Conservation (phyloP, 345 rosid genomes). For the Streptanthus diversifolius region DNA sequence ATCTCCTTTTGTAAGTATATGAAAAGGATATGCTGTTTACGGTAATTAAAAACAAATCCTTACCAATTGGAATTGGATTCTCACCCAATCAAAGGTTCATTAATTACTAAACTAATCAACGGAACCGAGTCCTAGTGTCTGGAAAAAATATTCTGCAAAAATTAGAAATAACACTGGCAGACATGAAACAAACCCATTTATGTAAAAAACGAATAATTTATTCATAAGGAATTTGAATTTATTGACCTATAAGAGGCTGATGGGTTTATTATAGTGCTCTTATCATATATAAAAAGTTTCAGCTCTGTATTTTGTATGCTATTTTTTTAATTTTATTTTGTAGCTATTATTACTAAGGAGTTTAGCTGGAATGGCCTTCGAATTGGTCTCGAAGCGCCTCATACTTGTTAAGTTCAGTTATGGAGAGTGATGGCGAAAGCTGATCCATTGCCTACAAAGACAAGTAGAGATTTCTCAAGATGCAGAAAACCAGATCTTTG, state of each 20-base stretch:
- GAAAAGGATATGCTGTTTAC: not conserved
- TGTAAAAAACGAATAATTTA: not conserved
- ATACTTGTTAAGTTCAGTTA: constrained; percentile 83
- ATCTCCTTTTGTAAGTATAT: not conserved
- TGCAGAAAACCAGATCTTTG: not conserved
- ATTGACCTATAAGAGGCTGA: too few relatives aligned
- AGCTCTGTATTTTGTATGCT: not conserved
- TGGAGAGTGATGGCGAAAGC: constrained; percentile 84
- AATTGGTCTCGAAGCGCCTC: constrained; percentile 72
- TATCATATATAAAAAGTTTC: not conserved
- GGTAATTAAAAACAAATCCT: not conserved
- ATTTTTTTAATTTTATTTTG: not conserved
- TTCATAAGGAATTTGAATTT: too few relatives aligned
- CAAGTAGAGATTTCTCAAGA: not conserved
- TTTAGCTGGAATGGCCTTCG: constrained; percentile 47
- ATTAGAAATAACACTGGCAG: too few relatives aligned
- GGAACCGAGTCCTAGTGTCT: too few relatives aligned
- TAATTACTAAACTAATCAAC: not conserved
- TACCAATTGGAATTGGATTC: not conserved
- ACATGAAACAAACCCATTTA: not conserved
- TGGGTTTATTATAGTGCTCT: not conserved
- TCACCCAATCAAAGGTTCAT: not conserved
- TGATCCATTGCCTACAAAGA: constrained; percentile 64
- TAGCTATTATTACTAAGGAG: not conserved
- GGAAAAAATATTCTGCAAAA: too few relatives aligned